Evolutionary conservation across 768 basidiomycete species (phyloP), one percentile per base, ranked within the genome.

Genomic region (Aureoboletus auriporus): DNA sequence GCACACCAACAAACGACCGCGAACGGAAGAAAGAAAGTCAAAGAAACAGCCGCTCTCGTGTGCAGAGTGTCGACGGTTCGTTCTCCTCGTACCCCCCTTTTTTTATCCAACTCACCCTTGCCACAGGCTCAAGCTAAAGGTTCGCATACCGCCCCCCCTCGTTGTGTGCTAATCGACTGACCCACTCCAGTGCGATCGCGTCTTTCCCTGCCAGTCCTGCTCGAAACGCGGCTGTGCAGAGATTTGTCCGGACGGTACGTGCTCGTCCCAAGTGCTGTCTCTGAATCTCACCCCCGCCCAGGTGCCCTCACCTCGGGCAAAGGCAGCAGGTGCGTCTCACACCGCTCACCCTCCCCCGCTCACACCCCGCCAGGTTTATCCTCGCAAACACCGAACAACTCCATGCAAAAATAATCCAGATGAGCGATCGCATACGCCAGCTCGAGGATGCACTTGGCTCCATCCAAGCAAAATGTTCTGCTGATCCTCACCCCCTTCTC

Each of bases 191-290:
- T 83, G 82, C 58, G 82, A 83, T 68, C 79, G 82, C 46, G 71
- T 78, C 5, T 82, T 83, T 57, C 82, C 82, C 23, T 83, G 82
- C 57, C 78, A 82, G 70, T 82, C 81, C 43, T 83, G 82, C 57
- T 77, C 78, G 26, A 83, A 83, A 64, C 70, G 82, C 53, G 82
- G 84, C 2, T 83, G 82, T 54, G 79, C 78, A 4, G 79, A 77
- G 49, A 74, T 82, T 46, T 82, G 80, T 58, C 80, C 80, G 40
- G 80, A 81, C 55, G 80, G 80, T 79, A 1, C 14, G 42, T 4
- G 68, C 53, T 7, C 2, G 0, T 2, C 8, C 2, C 30, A 13
- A 3, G 4, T 0, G 8, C 14, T 1, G 8, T 31, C 48, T n/a
- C 49, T n/a, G 6, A 5, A 31, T 28, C 61, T 51, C 39, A 47